Conservation (phyloP, 225 moss, liverwort and hornwort genomes). For the Pseudoscleropodium purum region DNA sequence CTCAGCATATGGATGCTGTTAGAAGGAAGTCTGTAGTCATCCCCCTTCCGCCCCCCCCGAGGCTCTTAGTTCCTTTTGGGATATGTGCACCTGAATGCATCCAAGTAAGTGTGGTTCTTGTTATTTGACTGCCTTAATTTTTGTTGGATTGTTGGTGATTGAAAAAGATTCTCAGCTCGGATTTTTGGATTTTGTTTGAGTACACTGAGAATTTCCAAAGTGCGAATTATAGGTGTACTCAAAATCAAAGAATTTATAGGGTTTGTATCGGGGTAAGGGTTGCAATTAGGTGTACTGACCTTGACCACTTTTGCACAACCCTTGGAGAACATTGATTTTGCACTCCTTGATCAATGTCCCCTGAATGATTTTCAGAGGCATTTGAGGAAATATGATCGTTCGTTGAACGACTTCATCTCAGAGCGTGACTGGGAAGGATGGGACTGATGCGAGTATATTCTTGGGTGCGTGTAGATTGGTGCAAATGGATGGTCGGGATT, state of each 20-base stretch:
- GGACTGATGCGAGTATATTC: neutral
- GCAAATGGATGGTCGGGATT: slow-evolving; percentile 47
- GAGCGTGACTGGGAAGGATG: neutral
- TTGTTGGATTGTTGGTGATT: neutral
- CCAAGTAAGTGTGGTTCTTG: neutral
- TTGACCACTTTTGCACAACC: neutral
- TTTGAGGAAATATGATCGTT: neutral
- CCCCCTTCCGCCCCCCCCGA: neutral
- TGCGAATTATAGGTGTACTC: too few species aligned
- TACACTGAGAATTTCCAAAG: neutral
- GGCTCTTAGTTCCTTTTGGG: neutral
- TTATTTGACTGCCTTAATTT: neutral
- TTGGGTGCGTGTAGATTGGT: slow-evolving; percentile 40
- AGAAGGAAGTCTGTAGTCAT: neutral
- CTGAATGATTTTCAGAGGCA: neutral
- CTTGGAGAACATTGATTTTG: neutral
- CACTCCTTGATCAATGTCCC: neutral
- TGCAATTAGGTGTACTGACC: neutral
- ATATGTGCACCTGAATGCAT: neutral
- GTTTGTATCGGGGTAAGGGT: neutral
- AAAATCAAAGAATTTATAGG: neutral
- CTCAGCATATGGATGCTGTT: neutral
- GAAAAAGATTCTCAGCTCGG: neutral
- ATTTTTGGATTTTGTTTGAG: neutral
- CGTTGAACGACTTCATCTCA: neutral